These are phyloP conservation scores for Pseudocercospora pini-densiflorae DNA, from an alignment of 2,329 filamentous ascomycete species.

Conservation along the genomic window DNA sequence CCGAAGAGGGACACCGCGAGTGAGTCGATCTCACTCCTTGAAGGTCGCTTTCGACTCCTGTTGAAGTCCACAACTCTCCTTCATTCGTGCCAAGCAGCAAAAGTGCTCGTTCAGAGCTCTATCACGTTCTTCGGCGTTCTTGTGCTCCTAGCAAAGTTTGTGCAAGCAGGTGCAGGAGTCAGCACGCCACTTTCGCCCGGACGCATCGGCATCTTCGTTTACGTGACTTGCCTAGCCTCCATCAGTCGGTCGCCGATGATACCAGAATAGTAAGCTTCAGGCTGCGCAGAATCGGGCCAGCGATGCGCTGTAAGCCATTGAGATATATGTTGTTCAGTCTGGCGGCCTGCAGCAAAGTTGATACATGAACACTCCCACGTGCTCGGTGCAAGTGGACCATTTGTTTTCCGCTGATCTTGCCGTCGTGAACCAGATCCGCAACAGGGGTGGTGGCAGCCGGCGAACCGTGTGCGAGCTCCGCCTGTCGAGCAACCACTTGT, in stretches of 20 bases:
- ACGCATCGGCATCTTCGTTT: not conserved
- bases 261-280: not conserved
- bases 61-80: not conserved
- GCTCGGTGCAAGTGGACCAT: not conserved
- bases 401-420: not conserved
- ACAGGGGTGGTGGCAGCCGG: not conserved
- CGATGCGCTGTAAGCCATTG: no score
- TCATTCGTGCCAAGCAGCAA: no score
- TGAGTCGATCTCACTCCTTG: not conserved
- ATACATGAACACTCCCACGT: not conserved
- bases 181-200: not conserved
- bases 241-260: not conserved
- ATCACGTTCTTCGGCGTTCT: not conserved
- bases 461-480: conserved; percentile 4
- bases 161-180: not conserved
- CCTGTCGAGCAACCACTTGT: not conserved
- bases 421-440: not conserved
- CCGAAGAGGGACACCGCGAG: not conserved
- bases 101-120: no score
- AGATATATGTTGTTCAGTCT: not conserved
- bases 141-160: not conserved
- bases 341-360: not conserved
- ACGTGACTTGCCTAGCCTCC: not conserved
- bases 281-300: not conserved
- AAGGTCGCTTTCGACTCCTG: not conserved